phyloP scores from a whole-genome alignment of 2,329 filamentous ascomycete species.

The Trichophyton schoenleinii region DNA sequence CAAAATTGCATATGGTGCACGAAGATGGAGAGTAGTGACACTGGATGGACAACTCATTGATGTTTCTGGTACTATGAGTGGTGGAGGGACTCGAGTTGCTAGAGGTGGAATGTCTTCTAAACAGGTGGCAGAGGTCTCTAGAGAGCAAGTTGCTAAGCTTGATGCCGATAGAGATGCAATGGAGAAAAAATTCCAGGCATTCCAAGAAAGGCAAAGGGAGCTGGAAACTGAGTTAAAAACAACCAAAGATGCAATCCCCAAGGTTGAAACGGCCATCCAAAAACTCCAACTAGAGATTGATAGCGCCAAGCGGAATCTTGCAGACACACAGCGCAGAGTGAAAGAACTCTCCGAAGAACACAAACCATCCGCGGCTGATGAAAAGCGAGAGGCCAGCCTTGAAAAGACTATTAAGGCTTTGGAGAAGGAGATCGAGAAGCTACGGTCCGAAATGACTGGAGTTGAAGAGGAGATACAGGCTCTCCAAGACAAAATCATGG shows the following conservation, averaged over 20 bases:
- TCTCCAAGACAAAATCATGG: conserved; percentile 95
- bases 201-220: conserved; percentile 72
- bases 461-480: conserved; percentile 87
- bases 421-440: conserved; percentile 63
- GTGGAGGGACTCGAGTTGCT: conserved; percentile 81
- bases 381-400: conserved; percentile 56
- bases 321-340: conserved; percentile 70
- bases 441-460: conserved; percentile 73
- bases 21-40: conserved; percentile 91
- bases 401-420: conserved; percentile 66
- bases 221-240: conserved; percentile 62
- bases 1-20: conserved; percentile 86
- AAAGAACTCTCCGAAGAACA: conserved; percentile 74
- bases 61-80: conserved; percentile 97
- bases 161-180: conserved; percentile 76
- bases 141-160: conserved; percentile 77
- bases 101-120: conserved; percentile 96
- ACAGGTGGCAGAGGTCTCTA: conserved; percentile 70
- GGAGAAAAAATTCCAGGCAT: conserved; percentile 69
- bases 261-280: conserved; percentile 78
- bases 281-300: conserved; percentile 83
- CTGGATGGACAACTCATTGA: conserved; percentile 92
- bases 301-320: conserved; percentile 70
- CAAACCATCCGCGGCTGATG: conserved; percentile 67
- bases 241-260: conserved; percentile 65